Conservation (phyloP, 441 rosid species). For the Euphorbia corollata region DNA sequence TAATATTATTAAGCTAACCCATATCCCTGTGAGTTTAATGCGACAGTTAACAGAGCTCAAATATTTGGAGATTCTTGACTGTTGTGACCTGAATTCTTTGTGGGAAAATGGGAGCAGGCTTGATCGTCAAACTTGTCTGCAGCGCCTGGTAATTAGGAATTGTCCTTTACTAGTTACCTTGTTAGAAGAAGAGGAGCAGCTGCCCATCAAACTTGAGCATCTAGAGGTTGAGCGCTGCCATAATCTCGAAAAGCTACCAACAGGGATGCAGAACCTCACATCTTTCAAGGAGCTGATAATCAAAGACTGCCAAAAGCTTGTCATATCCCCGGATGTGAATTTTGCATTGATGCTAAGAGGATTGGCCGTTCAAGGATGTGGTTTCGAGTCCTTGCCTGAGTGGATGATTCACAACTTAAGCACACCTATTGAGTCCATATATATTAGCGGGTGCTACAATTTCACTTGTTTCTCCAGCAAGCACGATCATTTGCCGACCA, state of each 20-base stretch:
- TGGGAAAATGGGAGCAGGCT: not conserved
- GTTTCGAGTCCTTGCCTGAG: not conserved
- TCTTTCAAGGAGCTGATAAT: not conserved
- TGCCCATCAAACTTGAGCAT: constrained; percentile 1
- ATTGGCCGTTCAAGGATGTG: constrained; percentile 2
- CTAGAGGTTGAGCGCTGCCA: constrained; percentile 1
- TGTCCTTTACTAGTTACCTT: constrained; percentile 1
- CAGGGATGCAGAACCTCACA: not conserved
- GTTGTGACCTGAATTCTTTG: not conserved
- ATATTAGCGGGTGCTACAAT: constrained; percentile 7
- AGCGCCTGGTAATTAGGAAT: constrained; percentile 1
- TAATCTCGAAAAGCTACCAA: not conserved
- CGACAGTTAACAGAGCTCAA: not conserved
- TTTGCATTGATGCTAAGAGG: not conserved
- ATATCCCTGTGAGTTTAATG: not conserved
- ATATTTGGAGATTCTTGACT: not conserved
- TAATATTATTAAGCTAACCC: not conserved
- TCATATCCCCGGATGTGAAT: not conserved
- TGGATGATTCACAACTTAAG: not conserved
- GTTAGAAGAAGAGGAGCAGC: constrained; percentile 5
- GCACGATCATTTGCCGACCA: not conserved
- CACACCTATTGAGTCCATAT: not conserved
- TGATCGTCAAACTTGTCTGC: not conserved
- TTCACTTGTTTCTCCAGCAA: constrained; percentile 5
- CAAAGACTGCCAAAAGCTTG: not conserved